Evolutionary conservation across 2,329 filamentous ascomycete species (phyloP).

Genomic region (Penicillium vulpinum): DNA sequence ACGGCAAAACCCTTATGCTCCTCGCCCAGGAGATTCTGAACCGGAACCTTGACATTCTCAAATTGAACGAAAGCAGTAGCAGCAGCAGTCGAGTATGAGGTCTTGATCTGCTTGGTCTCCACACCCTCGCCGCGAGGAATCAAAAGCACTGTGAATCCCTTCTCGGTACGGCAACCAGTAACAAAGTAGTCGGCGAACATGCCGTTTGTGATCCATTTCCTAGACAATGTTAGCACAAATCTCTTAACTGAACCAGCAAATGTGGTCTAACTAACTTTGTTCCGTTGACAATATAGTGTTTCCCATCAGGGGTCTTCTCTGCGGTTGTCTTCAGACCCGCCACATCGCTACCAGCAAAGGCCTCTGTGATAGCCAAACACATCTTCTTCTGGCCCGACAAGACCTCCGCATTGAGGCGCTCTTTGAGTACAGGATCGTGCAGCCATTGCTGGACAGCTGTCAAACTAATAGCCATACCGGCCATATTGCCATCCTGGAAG

Average conservation of each 20-base stretch:
- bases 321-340: slow-evolving; percentile 77
- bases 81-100: slow-evolving; percentile 71
- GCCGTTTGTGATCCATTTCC: slow-evolving; percentile 87
- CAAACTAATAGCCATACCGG: slow-evolving; percentile 79
- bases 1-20: slow-evolving; percentile 86
- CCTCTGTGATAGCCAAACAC: slow-evolving; percentile 83
- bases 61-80: slow-evolving; percentile 79
- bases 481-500: slow-evolving; percentile 85
- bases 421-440: slow-evolving; percentile 65
- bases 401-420: slow-evolving; percentile 68
- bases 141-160: slow-evolving; percentile 74
- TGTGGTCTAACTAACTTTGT: slow-evolving; percentile 32
- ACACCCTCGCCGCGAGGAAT: slow-evolving; percentile 72
- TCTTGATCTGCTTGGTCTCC: slow-evolving; percentile 63
- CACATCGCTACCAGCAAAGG: slow-evolving; percentile 82
- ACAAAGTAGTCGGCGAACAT: slow-evolving; percentile 83
- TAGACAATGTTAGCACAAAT: slow-evolving; percentile 45
- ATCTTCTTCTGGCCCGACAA: slow-evolving; percentile 83
- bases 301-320: slow-evolving; percentile 71
- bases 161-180: slow-evolving; percentile 73
- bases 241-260: not conserved
- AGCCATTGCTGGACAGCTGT: slow-evolving; percentile 80
- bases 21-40: slow-evolving; percentile 72
- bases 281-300: slow-evolving; percentile 62
- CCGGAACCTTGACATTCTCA: slow-evolving; percentile 83